Base-by-base conservation (phyloP, 495 filamentous ascomycete genomes). In the Talaromyces ruber region DNA sequence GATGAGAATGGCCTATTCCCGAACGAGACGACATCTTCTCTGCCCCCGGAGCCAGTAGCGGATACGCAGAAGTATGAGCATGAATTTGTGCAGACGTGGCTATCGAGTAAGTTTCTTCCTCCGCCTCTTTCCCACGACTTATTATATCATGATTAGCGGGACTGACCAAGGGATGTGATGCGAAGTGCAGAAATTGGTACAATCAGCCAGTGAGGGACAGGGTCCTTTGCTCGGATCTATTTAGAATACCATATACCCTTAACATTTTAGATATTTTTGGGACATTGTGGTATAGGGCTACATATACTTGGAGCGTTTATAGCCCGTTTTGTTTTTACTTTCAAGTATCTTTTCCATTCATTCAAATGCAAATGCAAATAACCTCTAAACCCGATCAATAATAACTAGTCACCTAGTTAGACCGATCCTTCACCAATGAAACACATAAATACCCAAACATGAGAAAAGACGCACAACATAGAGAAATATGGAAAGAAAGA, bases 1-100 rank as follows among this genome's bases (percentile, higher is more conserved):
- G 59, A 60, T 34, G 59, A 60, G 16, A 60, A 60, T 16, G 59
- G 59, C 26, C 43, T 60, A 21, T 60, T 51, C 28, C 59, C 59
- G 18, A 60, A 60, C 21, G 59, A 60, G 28, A 60, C 59, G 11
- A 50, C 59, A 21, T 3, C 39, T 2, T 28, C 43, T 28, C 28
- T 60, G 14, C 59, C 59, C 2, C 59, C 59, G 6, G n/a, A 11
- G 6, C 45, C 59, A 18, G 59, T 60, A 11, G 59, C 39, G 21
- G 28, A 51, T 18, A 51, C 25, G 16, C 59, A 60, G 25, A 24
- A 30, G n/a, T 60, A 50, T 25, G 59, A 60, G 26, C 59, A 52
- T 52, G 59, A 30, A 6, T 60, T 60, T 32, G 43, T 60, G 4
- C 21, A 52, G 28, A 25, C 26, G 4, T 60, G 59, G 59, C 25